Conservation (phyloP, 768 basidiomycete genomes). For the Mycena indigotica region DNA sequence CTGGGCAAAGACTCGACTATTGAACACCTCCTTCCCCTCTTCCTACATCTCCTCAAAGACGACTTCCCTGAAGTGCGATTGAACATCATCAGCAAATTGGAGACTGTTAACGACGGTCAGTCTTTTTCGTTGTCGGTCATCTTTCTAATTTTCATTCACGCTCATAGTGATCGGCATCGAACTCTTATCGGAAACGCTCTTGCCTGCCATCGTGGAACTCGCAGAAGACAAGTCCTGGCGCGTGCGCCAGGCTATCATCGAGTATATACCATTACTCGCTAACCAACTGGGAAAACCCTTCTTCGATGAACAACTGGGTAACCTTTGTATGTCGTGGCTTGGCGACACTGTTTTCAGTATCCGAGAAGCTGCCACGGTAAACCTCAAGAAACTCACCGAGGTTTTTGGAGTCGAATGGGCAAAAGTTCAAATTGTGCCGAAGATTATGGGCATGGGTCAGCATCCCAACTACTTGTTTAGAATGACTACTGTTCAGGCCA, state of each 20-base stretch:
- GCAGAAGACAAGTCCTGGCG: conserved; percentile 99
- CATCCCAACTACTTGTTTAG: conserved; percentile 97
- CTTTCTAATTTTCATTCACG: conserved; percentile 9
- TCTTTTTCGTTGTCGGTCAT: conserved; percentile 11
- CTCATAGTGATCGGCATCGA: conserved; percentile 94
- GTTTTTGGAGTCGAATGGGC: conserved; percentile 99
- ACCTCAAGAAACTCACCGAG: conserved; percentile 94
- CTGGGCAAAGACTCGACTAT: conserved; percentile 92
- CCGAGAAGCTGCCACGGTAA: conserved; percentile 96
- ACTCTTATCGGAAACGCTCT: conserved; percentile 87
- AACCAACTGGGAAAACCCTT: conserved; percentile 96
- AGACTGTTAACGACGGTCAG: conserved; percentile 90
- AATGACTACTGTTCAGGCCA: conserved; percentile 99
- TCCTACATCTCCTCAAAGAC: conserved; percentile 95
- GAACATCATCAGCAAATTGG: conserved; percentile 98
- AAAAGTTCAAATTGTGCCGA: conserved; percentile 88
- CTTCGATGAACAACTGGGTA: conserved; percentile 96
- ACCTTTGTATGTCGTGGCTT: conserved; percentile 98
- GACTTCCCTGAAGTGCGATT: conserved; percentile 97
- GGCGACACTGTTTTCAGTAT: conserved; percentile 99
- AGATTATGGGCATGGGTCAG: conserved; percentile 94
- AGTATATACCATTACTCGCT: conserved; percentile 98
- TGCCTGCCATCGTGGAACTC: conserved; percentile 96
- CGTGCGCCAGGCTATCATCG: conserved; percentile 98
- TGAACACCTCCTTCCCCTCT: conserved; percentile 94